Conservation (phyloP, 345 rosid genomes). For the Salix exigua region DNA sequence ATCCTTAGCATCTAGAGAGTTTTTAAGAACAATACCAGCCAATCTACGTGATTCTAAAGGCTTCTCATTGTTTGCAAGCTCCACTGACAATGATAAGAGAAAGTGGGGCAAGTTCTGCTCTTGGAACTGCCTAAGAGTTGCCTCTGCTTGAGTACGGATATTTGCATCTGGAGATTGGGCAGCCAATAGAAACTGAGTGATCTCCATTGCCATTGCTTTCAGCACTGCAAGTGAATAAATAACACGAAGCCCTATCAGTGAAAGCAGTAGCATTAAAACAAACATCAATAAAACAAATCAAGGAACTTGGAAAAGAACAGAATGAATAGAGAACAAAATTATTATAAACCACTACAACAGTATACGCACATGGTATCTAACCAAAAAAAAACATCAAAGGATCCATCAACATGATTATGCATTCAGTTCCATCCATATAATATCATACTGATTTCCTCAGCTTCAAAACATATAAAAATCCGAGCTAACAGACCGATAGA, state of each 20-base stretch:
- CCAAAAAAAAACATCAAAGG: neutral
- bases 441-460: neutral
- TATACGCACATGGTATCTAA: neutral
- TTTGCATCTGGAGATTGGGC: slow-evolving; percentile 80
- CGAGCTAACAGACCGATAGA: neutral
- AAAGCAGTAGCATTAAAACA: neutral
- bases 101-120: slow-evolving; percentile 73
- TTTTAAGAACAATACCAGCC: slow-evolving; percentile 92
- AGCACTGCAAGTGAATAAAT: slow-evolving; percentile 24
- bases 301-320: neutral
- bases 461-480: neutral
- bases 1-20: slow-evolving; percentile 87
- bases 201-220: slow-evolving; percentile 73
- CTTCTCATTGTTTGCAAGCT: slow-evolving; percentile 75
- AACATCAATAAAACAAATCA: neutral
- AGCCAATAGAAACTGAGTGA: slow-evolving; percentile 71
- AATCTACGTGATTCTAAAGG: slow-evolving; percentile 76
- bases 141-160: slow-evolving; percentile 76
- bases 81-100: slow-evolving; percentile 67
- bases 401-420: neutral
- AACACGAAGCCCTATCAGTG: neutral
- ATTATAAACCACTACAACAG: neutral
- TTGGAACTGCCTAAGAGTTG: slow-evolving; percentile 64
- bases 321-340: neutral
- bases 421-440: neutral